Base-by-base conservation (phyloP, 2,329 filamentous ascomycete genomes). In the Epichloe scottii region DNA sequence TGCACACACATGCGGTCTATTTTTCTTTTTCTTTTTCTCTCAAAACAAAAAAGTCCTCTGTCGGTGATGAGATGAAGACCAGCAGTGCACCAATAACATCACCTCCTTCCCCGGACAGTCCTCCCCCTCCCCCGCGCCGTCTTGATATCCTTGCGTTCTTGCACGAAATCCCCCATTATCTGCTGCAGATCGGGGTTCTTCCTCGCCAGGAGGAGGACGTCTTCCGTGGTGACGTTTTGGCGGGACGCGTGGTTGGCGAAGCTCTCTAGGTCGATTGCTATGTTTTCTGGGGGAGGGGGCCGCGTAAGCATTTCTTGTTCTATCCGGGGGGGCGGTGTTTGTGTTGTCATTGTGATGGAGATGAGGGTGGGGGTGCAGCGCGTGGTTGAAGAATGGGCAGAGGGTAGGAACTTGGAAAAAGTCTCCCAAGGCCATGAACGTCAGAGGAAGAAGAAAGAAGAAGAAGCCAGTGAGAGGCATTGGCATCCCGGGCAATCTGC, bases 141-240 rank as follows among this genome's bases (percentile, higher is more conserved):
- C 52, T 53, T 62, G 11, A 53, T 46, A 1, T 40, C 17, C 61
- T 77, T 79, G 55, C 75, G 70, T 57, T 74, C 69, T 51, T 89
- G 83, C 30, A 89, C 71, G 59, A 82, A 82, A 48, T 79, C 74
- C 64, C 78, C 78, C 62, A 98, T 76, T 35, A 97, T 81, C 15
- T 76, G 76, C 58, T 90, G 82, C 19, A 98, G 69, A 17, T 89
- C 89, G 51, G 90, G 86, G 60, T 97, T 98, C 53, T 91, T 82
- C 54, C 93, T 76, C 26, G 88, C 84, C 33, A 98, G 78, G 7
- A 98, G 77, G 60, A 97, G 71, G 12, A 97, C 90, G 63, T 98
- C 93, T 48, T 90, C 85, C 0, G 85, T 85, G 38, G 83, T 88
- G 57, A 98, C 78, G 0, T 84, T 90, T 2, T 79, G 81, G 26